Conservation (phyloP, 1,284 basidiomycete species). For the Sphagnurus paluster region DNA sequence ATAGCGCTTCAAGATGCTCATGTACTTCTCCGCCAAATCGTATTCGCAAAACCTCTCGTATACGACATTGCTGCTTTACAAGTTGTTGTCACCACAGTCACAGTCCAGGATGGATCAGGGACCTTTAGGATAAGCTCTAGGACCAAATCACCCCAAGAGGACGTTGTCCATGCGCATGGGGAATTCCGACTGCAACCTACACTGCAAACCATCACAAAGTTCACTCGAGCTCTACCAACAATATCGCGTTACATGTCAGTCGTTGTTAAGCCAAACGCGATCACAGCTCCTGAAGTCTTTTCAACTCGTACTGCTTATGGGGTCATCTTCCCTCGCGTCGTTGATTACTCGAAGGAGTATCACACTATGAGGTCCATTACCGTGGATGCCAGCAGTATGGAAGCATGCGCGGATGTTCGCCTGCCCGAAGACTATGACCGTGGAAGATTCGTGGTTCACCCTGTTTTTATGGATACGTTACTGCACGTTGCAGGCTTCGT, state of each 20-base stretch:
- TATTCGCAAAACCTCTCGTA: conserved; percentile 58
- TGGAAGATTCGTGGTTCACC: conserved; percentile 43
- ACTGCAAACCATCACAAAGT: conserved; percentile 35
- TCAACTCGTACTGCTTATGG: conserved; percentile 61
- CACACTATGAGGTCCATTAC: conserved; percentile 56
- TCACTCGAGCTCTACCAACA: conserved; percentile 36
- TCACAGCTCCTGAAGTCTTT: conserved; percentile 44
- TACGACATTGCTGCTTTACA: conserved; percentile 35
- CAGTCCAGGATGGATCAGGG: conserved; percentile 37
- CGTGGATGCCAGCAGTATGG: conserved; percentile 47
- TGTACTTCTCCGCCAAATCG: conserved; percentile 41
- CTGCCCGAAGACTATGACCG: conserved; percentile 36
- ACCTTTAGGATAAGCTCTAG: conserved; percentile 48
- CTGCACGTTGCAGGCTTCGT: conserved; percentile 71
- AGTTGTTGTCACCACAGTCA: conserved; percentile 41
- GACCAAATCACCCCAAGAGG: conserved; percentile 28
- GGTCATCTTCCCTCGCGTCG: conserved; percentile 65
- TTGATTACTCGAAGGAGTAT: conserved; percentile 61
- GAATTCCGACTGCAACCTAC: conserved; percentile 38
- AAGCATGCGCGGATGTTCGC: conserved; percentile 50
- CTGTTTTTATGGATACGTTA: conserved; percentile 66
- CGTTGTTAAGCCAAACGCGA: conserved; percentile 27
- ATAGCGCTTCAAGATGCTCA: conserved; percentile 31
- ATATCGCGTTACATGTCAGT: conserved; percentile 35
- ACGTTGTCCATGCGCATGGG: conserved; percentile 49